These are phyloP conservation scores for Alloteropsis angusta DNA, from an alignment of 202 grass and related monocot genomes.

Conservation along the genomic window DNA sequence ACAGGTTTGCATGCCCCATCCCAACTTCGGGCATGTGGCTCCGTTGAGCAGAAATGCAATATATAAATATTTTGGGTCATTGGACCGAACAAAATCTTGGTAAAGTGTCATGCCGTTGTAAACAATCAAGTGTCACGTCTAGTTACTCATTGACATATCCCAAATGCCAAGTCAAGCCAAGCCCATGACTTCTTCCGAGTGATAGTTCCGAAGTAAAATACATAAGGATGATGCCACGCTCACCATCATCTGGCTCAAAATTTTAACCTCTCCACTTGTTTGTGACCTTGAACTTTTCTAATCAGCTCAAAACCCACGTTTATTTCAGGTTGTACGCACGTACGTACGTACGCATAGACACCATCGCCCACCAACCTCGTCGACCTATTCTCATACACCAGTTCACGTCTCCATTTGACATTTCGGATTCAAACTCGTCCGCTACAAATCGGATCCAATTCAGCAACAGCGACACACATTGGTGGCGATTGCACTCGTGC, in stretches of 20 bases:
- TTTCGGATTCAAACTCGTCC: neutral
- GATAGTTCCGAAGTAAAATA: neutral
- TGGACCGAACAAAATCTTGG: too few relatives aligned
- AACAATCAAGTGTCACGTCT: too few relatives aligned
- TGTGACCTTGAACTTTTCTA: neutral
- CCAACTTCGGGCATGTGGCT: too few relatives aligned
- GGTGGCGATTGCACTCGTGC: neutral
- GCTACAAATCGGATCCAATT: neutral
- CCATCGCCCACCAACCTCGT: neutral
- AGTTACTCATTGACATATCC: neutral
- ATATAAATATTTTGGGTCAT: too few relatives aligned
- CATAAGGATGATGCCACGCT: neutral
- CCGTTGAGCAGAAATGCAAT: too few relatives aligned
- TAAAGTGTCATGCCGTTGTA: too few relatives aligned
- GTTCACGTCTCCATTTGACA: neutral
- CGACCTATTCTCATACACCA: neutral
- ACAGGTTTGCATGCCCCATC: neutral
- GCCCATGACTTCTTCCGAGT: neutral
- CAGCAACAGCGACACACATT: neutral
- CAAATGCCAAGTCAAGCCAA: constrained; percentile 14
- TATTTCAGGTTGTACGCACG: neutral
- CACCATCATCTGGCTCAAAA: neutral
- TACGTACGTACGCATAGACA: too few relatives aligned
- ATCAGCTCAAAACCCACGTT: neutral
- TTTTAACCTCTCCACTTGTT: neutral